These are phyloP conservation scores for Eimeria sp. DNA, from an alignment of 169 alveolate species.

Conservation along the genomic window DNA sequence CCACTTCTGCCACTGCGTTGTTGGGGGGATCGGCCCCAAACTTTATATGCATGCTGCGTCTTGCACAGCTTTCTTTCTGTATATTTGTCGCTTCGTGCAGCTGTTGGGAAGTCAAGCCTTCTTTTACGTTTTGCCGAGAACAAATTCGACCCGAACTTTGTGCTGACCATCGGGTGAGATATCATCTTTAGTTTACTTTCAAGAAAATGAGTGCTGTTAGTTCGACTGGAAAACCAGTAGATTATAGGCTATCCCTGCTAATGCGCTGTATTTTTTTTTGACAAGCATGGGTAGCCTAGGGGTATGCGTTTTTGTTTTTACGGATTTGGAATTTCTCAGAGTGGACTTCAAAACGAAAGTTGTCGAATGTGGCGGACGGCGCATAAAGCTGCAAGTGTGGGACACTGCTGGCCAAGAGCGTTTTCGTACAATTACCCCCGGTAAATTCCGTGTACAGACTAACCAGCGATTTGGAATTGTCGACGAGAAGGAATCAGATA, in stretches of 20 bases:
- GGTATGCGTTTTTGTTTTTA: conserved; percentile 87
- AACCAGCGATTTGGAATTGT: neutral
- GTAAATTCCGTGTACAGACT: neutral
- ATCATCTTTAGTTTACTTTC: neutral
- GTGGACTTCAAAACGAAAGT: conserved; percentile 89
- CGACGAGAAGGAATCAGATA: neutral
- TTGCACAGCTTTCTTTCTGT: neutral
- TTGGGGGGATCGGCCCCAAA: neutral
- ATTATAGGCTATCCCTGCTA: neutral
- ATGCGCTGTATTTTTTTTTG: neutral
- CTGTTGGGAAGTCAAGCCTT: conserved; percentile 45
- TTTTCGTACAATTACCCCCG: conserved; percentile 96
- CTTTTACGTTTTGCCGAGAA: conserved; percentile 29
- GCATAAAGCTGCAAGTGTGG: conserved; percentile 95
- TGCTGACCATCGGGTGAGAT: conserved; percentile 73
- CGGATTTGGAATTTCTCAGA: conserved; percentile 88
- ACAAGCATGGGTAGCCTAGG: conserved; percentile 31
- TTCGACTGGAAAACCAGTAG: neutral
- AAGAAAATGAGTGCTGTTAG: neutral
- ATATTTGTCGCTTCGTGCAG: neutral
- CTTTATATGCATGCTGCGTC: neutral
- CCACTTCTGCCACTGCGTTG: neutral
- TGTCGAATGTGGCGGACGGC: conserved; percentile 80
- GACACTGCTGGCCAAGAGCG: conserved; percentile 99
- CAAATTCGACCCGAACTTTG: conserved; percentile 48